Evolutionary conservation across 495 filamentous ascomycete species (phyloP), one percentile per base, ranked within the genome.

Genomic region (Lophium mytilinum): DNA sequence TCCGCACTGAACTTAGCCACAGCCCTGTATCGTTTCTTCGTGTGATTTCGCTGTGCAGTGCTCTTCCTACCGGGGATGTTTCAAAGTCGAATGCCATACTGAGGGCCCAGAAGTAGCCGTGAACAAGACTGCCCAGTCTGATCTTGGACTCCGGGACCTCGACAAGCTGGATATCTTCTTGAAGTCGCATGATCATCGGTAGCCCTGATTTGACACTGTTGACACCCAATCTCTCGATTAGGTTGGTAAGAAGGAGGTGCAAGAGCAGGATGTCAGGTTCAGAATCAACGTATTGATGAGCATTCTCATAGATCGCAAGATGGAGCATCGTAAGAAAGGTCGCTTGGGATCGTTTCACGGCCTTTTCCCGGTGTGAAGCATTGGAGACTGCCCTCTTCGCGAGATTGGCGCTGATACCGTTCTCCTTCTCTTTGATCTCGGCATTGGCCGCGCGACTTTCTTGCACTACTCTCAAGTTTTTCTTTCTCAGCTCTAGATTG

Each of bases 181-280:
- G 90, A 15, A 96, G 78, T 47, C 85, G 80, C 66, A 90, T 78
- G 14, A 95, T 81, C 90, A 96, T 93, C 30, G 91, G 88, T 49
- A 95, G 70, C 0, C 89, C 88, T 61, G 79, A 83, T 52, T 83
- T 76, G n/a, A 78, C 81, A 14, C 87, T 86, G 67, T 95, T 94
- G 36, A 95, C 80, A n/a, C 90, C 89, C 3, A 95, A 77, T 50
- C 84, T 84, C 46, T 82, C 79, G 35, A 89, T 80, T 3, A 95
- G 76, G 53, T 78, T 86, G 3, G 79, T 70, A 39, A 95, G 75
- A 15, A 96, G 72, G 9, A 90, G 74, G 61, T 95, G 87, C 14
- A 91, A 75, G 11, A 93, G 70, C 40, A 87, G 73, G 14, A 93
- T 75, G 55, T 95, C 90, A 1, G 80, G 73, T 53, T 88, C 84